phyloP scores from a whole-genome alignment of 768 basidiomycete genomes.

The Pisolithus albus region DNA sequence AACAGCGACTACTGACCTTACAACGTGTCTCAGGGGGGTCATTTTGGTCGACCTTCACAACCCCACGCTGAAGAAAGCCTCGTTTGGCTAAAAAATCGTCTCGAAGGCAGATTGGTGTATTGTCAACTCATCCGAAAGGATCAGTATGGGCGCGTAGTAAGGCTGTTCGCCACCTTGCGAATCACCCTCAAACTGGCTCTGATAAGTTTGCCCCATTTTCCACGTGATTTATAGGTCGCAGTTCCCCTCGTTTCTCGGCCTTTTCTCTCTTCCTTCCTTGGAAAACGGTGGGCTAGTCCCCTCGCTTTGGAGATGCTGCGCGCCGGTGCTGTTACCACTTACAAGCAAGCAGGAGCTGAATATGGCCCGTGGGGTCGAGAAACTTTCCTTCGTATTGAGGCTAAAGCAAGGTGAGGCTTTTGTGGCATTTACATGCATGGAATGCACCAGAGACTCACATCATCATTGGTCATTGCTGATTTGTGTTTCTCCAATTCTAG shows the following conservation, averaged over 20 bases:
- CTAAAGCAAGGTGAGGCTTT: conserved; percentile 54
- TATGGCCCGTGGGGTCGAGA: conserved; percentile 69
- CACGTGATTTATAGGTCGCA: conserved; percentile 46
- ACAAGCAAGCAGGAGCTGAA: conserved; percentile 72
- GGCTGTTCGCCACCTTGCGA: conserved; percentile 20
- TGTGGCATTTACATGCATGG: neutral
- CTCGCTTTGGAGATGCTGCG: conserved; percentile 70
- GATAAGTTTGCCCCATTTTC: neutral
- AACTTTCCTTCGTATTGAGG: conserved; percentile 53
- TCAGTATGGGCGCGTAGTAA: conserved; percentile 77
- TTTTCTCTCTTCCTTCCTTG: conserved; percentile 45
- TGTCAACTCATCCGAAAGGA: conserved; percentile 73
- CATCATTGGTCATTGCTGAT: neutral
- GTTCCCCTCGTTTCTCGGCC: conserved; percentile 46
- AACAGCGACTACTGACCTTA: neutral
- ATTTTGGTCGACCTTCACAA: conserved; percentile 80
- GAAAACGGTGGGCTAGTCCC: conserved; percentile 34
- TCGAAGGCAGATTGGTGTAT: conserved; percentile 55
- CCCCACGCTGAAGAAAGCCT: conserved; percentile 68
- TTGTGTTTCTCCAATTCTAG: conserved; percentile 31
- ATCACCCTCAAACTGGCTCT: too few species aligned
- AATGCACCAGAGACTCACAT: neutral
- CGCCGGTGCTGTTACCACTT: conserved; percentile 70
- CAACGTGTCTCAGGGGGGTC: conserved; percentile 45
- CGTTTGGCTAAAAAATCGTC: conserved; percentile 55